Base-by-base conservation (phyloP, 2,329 filamentous ascomycete species). In the Macrophomina tecta region DNA sequence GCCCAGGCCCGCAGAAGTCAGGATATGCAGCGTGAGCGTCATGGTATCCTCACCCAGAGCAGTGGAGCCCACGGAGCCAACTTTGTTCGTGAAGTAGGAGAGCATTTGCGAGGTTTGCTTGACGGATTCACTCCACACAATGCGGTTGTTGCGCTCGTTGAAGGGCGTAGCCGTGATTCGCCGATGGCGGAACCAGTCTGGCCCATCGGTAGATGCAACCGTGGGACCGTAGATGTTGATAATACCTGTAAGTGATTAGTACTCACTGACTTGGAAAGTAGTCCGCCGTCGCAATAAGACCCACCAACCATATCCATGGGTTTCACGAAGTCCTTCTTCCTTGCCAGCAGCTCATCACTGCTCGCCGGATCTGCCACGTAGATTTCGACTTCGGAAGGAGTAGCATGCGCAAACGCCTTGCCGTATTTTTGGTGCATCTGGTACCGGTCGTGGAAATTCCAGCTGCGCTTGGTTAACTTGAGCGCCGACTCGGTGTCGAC, bases 1-100 rank as follows among this genome's bases (percentile, higher is more conserved):
- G 8, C 78, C 77, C 52, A 79, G 79, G 1, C 77, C 79, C 14
- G 76, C 77, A 4, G 74, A 69, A n/a, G 73, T 76, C 30, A 81
- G 72, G 5, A 81, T 75, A 55, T 80, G 77, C 45, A 81, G 69
- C 0, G 78, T 75, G 4, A 80, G 60, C 11, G 75, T 75, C 30
- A 75, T 71, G 2, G 74, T 74, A 60, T 82, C 78, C 6, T 76
- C 71, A 8, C n/a, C 58, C 7, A 62, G 30, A 28, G 42, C 16
- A 3, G 23, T 48, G 16, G 58, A 49, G 1, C 58, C 58, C 8
- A 8, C 7, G 4, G n/a, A 0, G 11, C 58, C 58, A 40, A 58
- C 30, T 3, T 23, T 45, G 9, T 16, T 32, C n/a, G 38, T 28
- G 34, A 65, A 65, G 55, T 72, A 72, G 11, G 67, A 32, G 3